Conservation (phyloP, 768 basidiomycete genomes). For the Strobilomyces echinocephalus region DNA sequence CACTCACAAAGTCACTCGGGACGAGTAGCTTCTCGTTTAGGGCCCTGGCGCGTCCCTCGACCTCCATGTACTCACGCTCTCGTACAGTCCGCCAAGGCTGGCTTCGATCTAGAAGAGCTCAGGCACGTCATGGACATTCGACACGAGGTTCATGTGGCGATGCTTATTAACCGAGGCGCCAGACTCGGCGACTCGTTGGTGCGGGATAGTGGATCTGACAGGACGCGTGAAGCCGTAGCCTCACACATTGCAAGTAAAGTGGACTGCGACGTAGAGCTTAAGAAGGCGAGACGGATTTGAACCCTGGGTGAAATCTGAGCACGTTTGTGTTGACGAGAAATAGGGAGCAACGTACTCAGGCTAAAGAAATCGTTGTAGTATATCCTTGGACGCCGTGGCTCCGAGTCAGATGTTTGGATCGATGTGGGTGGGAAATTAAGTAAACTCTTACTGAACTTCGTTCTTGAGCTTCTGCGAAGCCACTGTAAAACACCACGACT, state of each 20-base stretch:
- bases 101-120: slow-evolving; percentile 96
- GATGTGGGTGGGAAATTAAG: slow-evolving; percentile 49
- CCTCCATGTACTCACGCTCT: slow-evolving; percentile 95
- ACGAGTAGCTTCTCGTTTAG: slow-evolving; percentile 86
- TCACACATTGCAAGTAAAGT: slow-evolving; percentile 90
- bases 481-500: slow-evolving; percentile 93
- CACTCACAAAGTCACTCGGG: slow-evolving; percentile 80
- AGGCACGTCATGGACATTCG: slow-evolving; percentile 89
- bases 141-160: slow-evolving; percentile 83
- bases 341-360: slow-evolving; percentile 42
- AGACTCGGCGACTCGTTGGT: slow-evolving; percentile 71
- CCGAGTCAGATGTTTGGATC: slow-evolving; percentile 79
- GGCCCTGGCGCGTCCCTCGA: slow-evolving; percentile 72
- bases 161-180: slow-evolving; percentile 79
- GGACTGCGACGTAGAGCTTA: slow-evolving; percentile 90
- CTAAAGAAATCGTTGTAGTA: slow-evolving; percentile 98
- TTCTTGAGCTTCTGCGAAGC: slow-evolving; percentile 76
- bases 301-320: slow-evolving; percentile 47
- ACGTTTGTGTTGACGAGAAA: slow-evolving; percentile 1
- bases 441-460: slow-evolving; percentile 31
- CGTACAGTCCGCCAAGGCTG: slow-evolving; percentile 82
- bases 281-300: slow-evolving; percentile 90
- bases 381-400: slow-evolving; percentile 84
- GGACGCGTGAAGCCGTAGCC: slow-evolving; percentile 65
- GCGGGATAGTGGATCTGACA: slow-evolving; percentile 78